phyloP scores from a whole-genome alignment of 2,329 filamentous ascomycete species.

The Fusarium sp. region DNA sequence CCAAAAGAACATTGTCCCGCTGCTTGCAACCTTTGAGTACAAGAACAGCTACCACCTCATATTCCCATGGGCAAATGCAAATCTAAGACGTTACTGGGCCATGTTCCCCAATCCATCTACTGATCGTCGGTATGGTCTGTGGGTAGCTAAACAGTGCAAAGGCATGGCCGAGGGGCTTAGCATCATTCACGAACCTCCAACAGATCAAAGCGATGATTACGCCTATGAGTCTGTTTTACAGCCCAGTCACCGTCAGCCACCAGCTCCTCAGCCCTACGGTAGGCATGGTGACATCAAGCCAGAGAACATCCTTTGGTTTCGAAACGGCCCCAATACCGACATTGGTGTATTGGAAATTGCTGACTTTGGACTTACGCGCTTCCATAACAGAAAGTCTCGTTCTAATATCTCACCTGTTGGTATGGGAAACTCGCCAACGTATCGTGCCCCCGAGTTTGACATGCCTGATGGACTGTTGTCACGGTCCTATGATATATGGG shows the following conservation, averaged over 20 bases:
- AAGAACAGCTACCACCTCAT: neutral
- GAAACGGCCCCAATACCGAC: neutral
- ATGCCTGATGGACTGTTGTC: neutral
- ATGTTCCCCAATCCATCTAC: neutral
- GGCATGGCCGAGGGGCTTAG: neutral
- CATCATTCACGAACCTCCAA: neutral
- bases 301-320: conserved; percentile 6
- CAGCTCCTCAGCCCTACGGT: neutral
- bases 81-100: neutral
- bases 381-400: neutral
- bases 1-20: neutral
- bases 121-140: neutral
- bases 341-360: neutral
- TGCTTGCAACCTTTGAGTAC: neutral
- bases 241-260: neutral
- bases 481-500: neutral
- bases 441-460: neutral
- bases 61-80: neutral
- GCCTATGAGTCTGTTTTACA: neutral
- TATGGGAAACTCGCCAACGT: neutral
- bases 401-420: neutral
- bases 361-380: neutral
- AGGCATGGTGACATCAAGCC: neutral
- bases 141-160: conserved; percentile 1
- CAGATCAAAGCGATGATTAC: neutral